These are phyloP conservation scores for Myxozyma geophila DNA, from an alignment of 805 yeast species.

Conservation along the genomic window DNA sequence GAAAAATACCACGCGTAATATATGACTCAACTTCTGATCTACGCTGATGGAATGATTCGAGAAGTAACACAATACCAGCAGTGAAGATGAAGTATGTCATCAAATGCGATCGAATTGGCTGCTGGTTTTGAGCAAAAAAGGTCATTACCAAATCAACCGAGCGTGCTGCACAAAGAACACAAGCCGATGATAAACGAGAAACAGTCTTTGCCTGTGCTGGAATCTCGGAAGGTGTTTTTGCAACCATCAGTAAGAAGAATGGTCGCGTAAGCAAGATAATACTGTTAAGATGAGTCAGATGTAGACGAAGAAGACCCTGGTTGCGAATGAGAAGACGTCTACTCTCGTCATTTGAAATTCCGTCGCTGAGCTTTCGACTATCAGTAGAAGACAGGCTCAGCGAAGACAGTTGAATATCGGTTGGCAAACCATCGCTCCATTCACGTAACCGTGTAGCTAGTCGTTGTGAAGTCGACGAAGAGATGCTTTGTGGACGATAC, in stretches of 20 bases:
- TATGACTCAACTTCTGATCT: constrained; percentile 36
- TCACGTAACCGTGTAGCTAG: constrained; percentile 36
- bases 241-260: constrained; percentile 35
- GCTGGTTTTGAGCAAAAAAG: constrained; percentile 36
- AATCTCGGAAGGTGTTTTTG: constrained; percentile 31
- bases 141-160: constrained; percentile 37
- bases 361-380: constrained; percentile 9
- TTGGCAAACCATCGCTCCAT: constrained; percentile 38
- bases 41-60: constrained; percentile 36
- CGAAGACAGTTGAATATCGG: constrained; percentile 36
- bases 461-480: constrained; percentile 36
- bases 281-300: constrained; percentile 38
- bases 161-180: constrained; percentile 36
- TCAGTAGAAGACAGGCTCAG: constrained; percentile 21
- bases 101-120: constrained; percentile 34
- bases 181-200: constrained; percentile 34
- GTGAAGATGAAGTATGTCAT: constrained; percentile 37
- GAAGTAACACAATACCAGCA: constrained; percentile 32
- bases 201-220: constrained; percentile 29
- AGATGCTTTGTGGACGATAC: constrained; percentile 38
- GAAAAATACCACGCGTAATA: constrained; percentile 35
- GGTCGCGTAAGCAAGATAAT: constrained; percentile 39
- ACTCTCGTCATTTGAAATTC: constrained; percentile 14
- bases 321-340: constrained; percentile 39
- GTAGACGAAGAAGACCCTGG: constrained; percentile 35